Base-by-base conservation (phyloP, 2,329 filamentous ascomycete species). In the Torrubiella hemipterigena region DNA sequence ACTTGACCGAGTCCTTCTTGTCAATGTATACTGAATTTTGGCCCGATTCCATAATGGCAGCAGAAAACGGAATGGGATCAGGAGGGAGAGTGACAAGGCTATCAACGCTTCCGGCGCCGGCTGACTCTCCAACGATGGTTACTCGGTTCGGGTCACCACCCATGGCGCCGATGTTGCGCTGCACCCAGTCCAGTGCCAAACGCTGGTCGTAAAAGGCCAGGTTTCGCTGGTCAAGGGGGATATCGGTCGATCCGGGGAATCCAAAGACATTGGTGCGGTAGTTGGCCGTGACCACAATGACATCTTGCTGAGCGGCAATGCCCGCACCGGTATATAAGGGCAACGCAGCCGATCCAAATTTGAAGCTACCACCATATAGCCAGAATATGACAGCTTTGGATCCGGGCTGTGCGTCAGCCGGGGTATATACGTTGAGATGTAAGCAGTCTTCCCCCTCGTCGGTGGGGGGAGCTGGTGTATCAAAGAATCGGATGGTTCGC, bases 141-240 rank as follows among this genome's bases (percentile, higher is more conserved):
- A 77, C 70, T 36, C 68, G 70, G 1, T 51, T 48, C 0, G 72
- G 67, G 43, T 79, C 73, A 2, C 76, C 76, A 2, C 76, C 76
- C 43, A 81, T 81, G 2, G 63, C 56, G 2, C 54, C 61, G 29
- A 78, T 75, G 35, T 78, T 75, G 35, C 70, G 65, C n/a, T 65
- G 63, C 0, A 74, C 59, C 73, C 73, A 78, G 37, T 75, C 39
- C 12, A 78, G 49, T 1, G 62, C 71, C 0, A 71, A 49, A 15
- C 69, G 54, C 40, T 77, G 72, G 37, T 78, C 73, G 24, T 36
- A 33, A 3, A 46, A 27, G 7, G 39, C 47, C 6, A 45, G 25
- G 17, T 49, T 49, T n/a, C 29, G 34, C 14, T 42, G 14, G 7
- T 27, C 31, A 13, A 35, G 10, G 0, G 42, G 42, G 3, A 49